Evolutionary conservation across 2,329 filamentous ascomycete genomes (phyloP), one percentile per base, ranked within the genome.

Genomic region (Clathrospora elynae): DNA sequence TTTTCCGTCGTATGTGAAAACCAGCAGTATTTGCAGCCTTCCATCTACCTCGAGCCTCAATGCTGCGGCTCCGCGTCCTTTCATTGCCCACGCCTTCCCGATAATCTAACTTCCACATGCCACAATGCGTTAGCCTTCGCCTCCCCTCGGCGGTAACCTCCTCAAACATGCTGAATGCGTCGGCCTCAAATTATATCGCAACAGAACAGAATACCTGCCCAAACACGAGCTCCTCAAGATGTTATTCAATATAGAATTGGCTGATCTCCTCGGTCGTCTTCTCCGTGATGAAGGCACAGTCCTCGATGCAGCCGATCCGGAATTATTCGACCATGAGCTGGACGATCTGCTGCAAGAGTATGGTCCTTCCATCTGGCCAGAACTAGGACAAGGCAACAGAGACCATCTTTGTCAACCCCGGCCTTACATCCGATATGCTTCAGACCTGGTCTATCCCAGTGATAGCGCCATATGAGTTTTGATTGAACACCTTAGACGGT

Each of bases 331-430:
- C 12, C 9, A 35, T 19, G 53, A 59, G 34, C 23, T 57, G 8
- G 46, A 51, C 6, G 23, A 34, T 5, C 16, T 55, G 9, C 32
- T 57, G 6, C 14, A 14, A 3, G 23, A 48, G n/a, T 41, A 42
- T 3, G 53, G 51, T 14, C 51, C 55, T 12, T 25, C 34, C 4
- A 48, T 59, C 12, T 55, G 55, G 53, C 49, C 55, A 8, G 13
- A 20, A 2, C 35, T 34, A 17, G 40, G 34, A 18, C 13, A 16
- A n/a, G 43, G 42, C 10, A 28, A 34, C 3, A 38, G 49, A 38
- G 19, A 46, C 2, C 46, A 53, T 34, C 43, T 57, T 12, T 37
- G 37, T 7, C 19, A 44, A 9, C 47, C 50, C n/a, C 6, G 34
- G n/a, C 14, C 34, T 12, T 41, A 30, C 4, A 52, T 32, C 6